Evolutionary conservation across 1,284 basidiomycete species (phyloP).

Genomic region (Apiotrichum sp.): DNA sequence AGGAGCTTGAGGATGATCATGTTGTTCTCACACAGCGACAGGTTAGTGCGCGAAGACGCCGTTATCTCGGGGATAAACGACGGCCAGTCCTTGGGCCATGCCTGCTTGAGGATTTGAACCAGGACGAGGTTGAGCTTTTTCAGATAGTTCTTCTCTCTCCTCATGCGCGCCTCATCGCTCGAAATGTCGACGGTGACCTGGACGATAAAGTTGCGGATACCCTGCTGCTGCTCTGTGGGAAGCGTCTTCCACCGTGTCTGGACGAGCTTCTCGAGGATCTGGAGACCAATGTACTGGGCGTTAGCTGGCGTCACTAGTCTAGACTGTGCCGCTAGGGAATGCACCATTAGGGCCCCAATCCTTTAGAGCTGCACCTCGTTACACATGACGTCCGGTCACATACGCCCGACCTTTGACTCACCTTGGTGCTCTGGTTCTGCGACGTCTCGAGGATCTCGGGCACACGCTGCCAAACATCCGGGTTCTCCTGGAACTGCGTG

Average conservation of each 20-base stretch:
- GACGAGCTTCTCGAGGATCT: constrained; percentile 92
- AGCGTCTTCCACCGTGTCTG: constrained; percentile 92
- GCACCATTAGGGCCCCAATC: too few species aligned
- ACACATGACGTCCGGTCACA: too few species aligned
- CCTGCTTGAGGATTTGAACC: constrained; percentile 97
- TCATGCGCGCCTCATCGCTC: constrained; percentile 76
- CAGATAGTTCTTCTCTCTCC: constrained; percentile 90
- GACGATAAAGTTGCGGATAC: constrained; percentile 96
- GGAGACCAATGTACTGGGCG: constrained; percentile 79
- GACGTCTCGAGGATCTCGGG: constrained; percentile 88
- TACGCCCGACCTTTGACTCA: constrained; percentile 41
- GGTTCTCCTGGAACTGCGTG: constrained; percentile 93
- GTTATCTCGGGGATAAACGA: constrained; percentile 97
- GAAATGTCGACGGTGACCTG: constrained; percentile 87
- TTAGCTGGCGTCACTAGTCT: neutral
- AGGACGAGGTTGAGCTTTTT: constrained; percentile 97
- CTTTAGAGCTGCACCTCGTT: too few species aligned
- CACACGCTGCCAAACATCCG: constrained; percentile 97
- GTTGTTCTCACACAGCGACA: constrained; percentile 98
- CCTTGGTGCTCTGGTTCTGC: constrained; percentile 84
- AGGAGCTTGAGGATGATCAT: constrained; percentile 98
- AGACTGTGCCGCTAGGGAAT: too few species aligned
- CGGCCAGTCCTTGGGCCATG: constrained; percentile 99
- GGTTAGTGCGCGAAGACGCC: constrained; percentile 91
- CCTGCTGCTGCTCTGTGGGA: constrained; percentile 86